Percentiles rank a stretch among this genome's conserved stretches.
phyloP scores from a whole-genome alignment of 495 filamentous ascomycete species.

The Lasiosphaeria ovina region DNA sequence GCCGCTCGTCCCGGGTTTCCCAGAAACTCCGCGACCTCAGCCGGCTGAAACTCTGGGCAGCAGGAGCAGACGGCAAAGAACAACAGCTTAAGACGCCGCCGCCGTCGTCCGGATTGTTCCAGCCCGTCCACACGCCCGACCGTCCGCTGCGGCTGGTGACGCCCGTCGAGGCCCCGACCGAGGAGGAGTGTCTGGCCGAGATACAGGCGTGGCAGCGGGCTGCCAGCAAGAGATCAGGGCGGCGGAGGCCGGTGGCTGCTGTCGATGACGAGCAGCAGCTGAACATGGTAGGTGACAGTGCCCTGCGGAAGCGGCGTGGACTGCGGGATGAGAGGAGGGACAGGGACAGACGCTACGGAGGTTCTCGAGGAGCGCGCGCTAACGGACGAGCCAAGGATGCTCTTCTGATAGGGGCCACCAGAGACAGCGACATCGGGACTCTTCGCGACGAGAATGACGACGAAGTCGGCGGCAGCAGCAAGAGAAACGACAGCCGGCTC shows the following conservation, averaged over 20 bases:
- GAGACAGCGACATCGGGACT: neutral
- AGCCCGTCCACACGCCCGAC: constrained; percentile 32
- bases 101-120: constrained; percentile 8
- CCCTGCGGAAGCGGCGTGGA: too few species aligned
- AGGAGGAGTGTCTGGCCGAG: constrained; percentile 27
- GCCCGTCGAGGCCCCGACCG: constrained; percentile 21
- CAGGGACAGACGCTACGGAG: too few species aligned
- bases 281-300: neutral
- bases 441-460: neutral
- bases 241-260: too few species aligned
- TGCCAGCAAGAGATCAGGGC: neutral
- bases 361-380: too few species aligned
- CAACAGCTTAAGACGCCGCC: neutral
- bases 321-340: too few species aligned
- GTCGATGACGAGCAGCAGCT: neutral
- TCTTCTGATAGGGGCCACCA: neutral
- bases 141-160: constrained; percentile 15
- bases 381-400: too few species aligned
- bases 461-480: neutral
- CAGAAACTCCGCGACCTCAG: constrained; percentile 26
- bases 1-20: constrained; percentile 9
- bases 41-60: constrained; percentile 2
- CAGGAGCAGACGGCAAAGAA: constrained; percentile 11
- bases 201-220: constrained; percentile 25
- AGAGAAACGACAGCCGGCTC: neutral